A percentile compares a stretch with the other conserved stretches of the same genome.
phyloP scores from a whole-genome alignment of 2,329 filamentous ascomycete genomes.

The Hirsutella minnesotensis region DNA sequence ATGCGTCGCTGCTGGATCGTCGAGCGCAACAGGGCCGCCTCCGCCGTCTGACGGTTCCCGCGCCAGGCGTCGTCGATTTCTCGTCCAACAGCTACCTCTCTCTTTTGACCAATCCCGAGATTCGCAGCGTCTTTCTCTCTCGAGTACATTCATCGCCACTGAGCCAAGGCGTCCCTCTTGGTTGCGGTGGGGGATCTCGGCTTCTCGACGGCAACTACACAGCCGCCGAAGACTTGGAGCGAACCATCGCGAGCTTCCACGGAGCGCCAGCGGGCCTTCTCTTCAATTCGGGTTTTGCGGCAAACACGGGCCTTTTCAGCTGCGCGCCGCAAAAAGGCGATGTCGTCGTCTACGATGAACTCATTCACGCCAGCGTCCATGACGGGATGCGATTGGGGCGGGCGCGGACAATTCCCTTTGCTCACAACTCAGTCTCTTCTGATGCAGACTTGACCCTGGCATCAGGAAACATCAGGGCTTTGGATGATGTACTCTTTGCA shows the following conservation, averaged over 20 bases:
- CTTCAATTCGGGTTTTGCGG: constrained; percentile 52
- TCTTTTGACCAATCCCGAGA: constrained; percentile 38
- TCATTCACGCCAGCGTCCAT: constrained; percentile 67
- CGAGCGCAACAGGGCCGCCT: constrained; percentile 23
- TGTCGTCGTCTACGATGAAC: constrained; percentile 58
- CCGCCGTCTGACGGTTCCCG: constrained; percentile 42
- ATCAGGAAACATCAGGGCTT: background rate
- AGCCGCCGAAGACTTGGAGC: constrained; percentile 32
- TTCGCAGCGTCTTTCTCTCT: constrained; percentile 53
- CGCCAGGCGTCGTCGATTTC: constrained; percentile 61
- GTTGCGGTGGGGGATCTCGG: constrained; percentile 38
- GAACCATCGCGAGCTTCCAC: constrained; percentile 35
- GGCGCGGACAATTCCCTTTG: constrained; percentile 38
- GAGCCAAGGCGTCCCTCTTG: constrained; percentile 16
- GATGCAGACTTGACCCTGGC: no score
- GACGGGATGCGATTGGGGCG: constrained; percentile 62
- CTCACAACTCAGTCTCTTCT: constrained; percentile 38
- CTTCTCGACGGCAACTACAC: constrained; percentile 39
- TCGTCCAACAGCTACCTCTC: constrained; percentile 74
- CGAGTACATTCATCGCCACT: constrained; percentile 14
- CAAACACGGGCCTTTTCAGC: constrained; percentile 51
- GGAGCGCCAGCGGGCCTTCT: constrained; percentile 31
- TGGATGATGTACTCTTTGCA: constrained; percentile 15
- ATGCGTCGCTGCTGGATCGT: constrained; percentile 14
- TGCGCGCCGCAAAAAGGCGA: constrained; percentile 49